A percentile compares a stretch with the other conserved stretches of the same genome.
These are phyloP conservation scores for Durio zibethinus DNA, from an alignment of 345 rosid species.

Conservation along the genomic window DNA sequence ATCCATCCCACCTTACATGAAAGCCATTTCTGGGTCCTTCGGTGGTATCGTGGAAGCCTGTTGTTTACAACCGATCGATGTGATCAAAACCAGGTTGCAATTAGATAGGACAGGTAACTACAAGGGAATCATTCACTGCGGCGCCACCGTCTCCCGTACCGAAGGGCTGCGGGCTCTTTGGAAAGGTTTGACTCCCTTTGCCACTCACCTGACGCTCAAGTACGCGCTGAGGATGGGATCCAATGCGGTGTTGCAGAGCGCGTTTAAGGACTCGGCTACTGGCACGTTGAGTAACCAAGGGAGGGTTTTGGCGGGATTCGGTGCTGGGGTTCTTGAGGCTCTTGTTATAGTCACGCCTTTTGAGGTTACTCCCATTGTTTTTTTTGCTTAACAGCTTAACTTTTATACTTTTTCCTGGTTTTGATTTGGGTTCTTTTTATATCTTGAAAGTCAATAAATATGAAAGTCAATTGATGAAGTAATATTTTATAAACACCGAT, in stretches of 20 bases:
- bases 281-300: constrained; percentile 62
- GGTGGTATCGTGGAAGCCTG: constrained; percentile 90
- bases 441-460: background rate
- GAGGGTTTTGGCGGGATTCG: constrained; percentile 73
- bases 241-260: constrained; percentile 70
- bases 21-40: constrained; percentile 83
- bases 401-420: background rate
- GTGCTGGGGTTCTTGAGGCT: constrained; percentile 95
- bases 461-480: background rate
- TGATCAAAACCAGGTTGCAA: constrained; percentile 88
- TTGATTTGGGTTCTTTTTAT: background rate
- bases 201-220: constrained; percentile 87
- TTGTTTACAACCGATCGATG: constrained; percentile 93
- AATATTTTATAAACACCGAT: background rate
- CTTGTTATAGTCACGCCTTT: constrained; percentile 92
- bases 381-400: background rate
- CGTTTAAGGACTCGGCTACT: constrained; percentile 72
- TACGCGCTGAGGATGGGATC: constrained; percentile 93
- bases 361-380: constrained; percentile 45
- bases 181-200: constrained; percentile 95
- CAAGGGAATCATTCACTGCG: constrained; percentile 82
- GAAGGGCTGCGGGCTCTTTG: constrained; percentile 90
- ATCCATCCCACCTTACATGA: constrained; percentile 78
- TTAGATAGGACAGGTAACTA: constrained; percentile 65
- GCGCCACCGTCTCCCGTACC: constrained; percentile 53